A percentile compares a stretch with the other conserved stretches of the same genome.
These are phyloP conservation scores for Fusarium begoniae DNA, from an alignment of 2,329 filamentous ascomycete species.

Conservation along the genomic window DNA sequence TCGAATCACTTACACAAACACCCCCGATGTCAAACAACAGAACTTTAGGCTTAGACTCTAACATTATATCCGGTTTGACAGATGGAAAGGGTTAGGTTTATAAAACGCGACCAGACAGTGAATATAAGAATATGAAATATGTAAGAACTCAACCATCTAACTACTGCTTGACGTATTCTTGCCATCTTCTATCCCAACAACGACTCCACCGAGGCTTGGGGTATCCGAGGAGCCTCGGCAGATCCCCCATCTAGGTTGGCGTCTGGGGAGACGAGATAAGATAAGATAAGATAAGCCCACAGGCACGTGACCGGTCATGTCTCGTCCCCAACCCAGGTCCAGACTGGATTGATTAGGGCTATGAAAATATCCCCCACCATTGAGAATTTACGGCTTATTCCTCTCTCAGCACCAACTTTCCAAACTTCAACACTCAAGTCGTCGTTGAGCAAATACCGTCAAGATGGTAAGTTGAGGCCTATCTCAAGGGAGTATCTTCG, in stretches of 20 bases:
- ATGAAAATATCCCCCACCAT: constrained; percentile 54
- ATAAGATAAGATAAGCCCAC: constrained; percentile 1
- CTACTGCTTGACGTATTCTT: background rate
- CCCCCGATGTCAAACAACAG: constrained; percentile 96
- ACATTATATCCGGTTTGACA: constrained; percentile 4
- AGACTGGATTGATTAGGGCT: constrained; percentile 50
- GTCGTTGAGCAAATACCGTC: constrained; percentile 62
- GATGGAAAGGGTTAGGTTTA: background rate
- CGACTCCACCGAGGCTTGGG: constrained; percentile 18
- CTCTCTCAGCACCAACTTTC: constrained; percentile 45
- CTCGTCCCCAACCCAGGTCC: constrained; percentile 54
- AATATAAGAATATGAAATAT: constrained; percentile 27
- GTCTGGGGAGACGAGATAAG: background rate
- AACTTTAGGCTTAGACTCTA: constrained; percentile 68
- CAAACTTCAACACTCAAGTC: constrained; percentile 49
- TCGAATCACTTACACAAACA: constrained; percentile 79
- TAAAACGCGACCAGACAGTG: background rate
- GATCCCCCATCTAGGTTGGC: constrained; percentile 21
- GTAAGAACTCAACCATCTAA: background rate
- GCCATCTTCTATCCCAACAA: constrained; percentile 3
- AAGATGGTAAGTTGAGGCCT: constrained; percentile 74
- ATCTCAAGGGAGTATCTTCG: constrained; percentile 38
- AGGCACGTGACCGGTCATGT: constrained; percentile 42
- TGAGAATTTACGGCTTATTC: constrained; percentile 42
- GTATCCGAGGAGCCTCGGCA: constrained; percentile 40